Base-by-base conservation (phyloP, 768 basidiomycete species). In the Agrocybe pediades region DNA sequence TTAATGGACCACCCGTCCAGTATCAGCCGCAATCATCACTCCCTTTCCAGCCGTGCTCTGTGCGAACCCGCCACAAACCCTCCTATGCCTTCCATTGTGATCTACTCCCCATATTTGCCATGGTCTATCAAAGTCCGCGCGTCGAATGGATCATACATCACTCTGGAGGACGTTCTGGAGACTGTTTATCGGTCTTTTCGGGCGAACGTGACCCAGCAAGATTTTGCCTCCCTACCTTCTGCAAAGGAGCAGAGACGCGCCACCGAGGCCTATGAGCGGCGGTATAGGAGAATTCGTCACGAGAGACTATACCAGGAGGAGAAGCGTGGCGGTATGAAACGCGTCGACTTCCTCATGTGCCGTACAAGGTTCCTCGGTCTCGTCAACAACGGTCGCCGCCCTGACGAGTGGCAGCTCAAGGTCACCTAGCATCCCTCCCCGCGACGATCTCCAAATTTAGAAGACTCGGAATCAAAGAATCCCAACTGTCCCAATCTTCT, bases 301-400 rank as follows among this genome's bases (percentile, higher is more conserved):
- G 58, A 66, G 3, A 64, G 63, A 27, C 69, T 64, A 0, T 72
- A 74, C 39, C 74, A 72, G 17, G 71, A 72, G 36, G 83, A 85
- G 72, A 76, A 78, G 58, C 66, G 63, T 3, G 74, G 74, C 46
- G 83, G 82, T 0, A 71, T 86, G 56, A 81, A 78, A 61, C 72
- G 84, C 48, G 75, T 86, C 3, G 85, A 87, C 64, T 85, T 85
- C 61, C 67, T 86, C 46, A 71, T 76, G 62, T 77, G 73, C 4
- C 66, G 63, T 9, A 75, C 69, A 1, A 66, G 62, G 29, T 82
- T 84, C 71, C 62, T 71, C 60, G 79, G 80, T n/a, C 61, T 84
- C 20, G 72, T 72, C 50, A 63, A 55, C 48, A 33, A 16, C 19
- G 55, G 55, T 5, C 55, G 55, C 15, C 55, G 55, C 16, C 49